Conservation (phyloP, 208 protist species). For the Acanthamoeba pearcei region DNA sequence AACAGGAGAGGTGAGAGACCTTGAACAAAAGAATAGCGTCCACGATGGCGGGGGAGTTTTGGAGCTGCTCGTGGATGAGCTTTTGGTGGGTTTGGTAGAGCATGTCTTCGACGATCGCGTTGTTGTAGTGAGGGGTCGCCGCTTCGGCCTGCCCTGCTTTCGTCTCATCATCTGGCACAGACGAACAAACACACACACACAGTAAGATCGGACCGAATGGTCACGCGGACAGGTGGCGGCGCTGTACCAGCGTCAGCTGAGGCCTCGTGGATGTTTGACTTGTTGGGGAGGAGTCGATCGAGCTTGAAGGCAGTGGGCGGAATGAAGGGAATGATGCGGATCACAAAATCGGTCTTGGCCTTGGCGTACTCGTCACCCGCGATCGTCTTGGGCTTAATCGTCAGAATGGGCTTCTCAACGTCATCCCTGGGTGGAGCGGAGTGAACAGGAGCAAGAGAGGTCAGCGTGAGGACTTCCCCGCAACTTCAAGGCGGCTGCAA, state of each 20-base stretch:
- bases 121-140: constrained; percentile 71
- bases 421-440: neutral
- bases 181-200: too few relatives aligned
- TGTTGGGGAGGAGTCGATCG: constrained; percentile 35
- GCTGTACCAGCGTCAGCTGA: neutral
- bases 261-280: constrained; percentile 45
- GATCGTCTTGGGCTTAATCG: constrained; percentile 39
- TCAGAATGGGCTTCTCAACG: constrained; percentile 32
- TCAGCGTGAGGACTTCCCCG: neutral
- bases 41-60: neutral
- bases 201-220: neutral
- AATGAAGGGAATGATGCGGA: constrained; percentile 20
- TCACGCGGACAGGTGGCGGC: neutral
- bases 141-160: neutral
- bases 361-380: constrained; percentile 37
- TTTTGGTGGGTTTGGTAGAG: constrained; percentile 55
- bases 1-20: neutral
- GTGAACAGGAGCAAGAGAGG: too few relatives aligned
- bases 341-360: constrained; percentile 62
- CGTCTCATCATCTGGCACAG: neutral
- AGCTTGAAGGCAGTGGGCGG: constrained; percentile 69
- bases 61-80: constrained; percentile 55
- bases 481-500: too few relatives aligned
- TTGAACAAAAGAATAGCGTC: constrained; percentile 74
- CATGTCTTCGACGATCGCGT: constrained; percentile 75